Evolutionary conservation across 23 red algal species (phyloP), one percentile per base, ranked within the genome.

Genomic region (Agarophyton chilense): DNA sequence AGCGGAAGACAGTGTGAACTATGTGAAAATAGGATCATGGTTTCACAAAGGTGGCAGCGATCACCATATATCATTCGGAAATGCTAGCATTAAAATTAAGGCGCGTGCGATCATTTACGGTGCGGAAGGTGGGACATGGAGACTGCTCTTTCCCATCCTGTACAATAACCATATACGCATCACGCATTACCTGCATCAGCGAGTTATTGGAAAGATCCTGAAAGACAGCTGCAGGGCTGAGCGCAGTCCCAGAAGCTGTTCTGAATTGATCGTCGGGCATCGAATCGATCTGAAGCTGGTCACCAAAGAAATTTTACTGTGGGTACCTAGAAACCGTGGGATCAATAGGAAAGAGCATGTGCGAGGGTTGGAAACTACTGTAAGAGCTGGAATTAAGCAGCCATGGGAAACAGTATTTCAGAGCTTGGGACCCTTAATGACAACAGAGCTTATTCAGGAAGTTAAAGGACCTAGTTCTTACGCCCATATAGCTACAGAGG

Each of bases 1-100:
- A 42, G 44, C 33, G 17, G 18, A 47, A 9, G 82, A 86, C 16
- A 67, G 31, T 1, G 42, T 67, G 22, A 58, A n/a, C 42, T 46
- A 31, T 46, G 31, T 86, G n/a, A 53, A 6, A 71, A 51, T 86
- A 40, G 60, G 58, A 42, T 71, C 60, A 31, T 86, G 82, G 82
- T 86, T 70, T 49, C 82, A 86, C 31, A 22, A 57, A 12, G 82
- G 60, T 0, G 82, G 82, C 34, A 56, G 60, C 33, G 82, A 86
- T 42, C 82, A 86, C 47, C 34, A 11, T 10, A 84, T 84, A 53
- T 11, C 61, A 34, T 53, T 66, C 55, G 45, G 82, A 19, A 67
- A 71, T 38, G 60, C 82, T 25, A 74, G 68, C 21, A 74, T 74
- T 33, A 4, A 25, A 47, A 47, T 74, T 11, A 47, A 39, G 3